Percentiles rank a stretch among this genome's conserved stretches.
phyloP scores from a whole-genome alignment of 2,329 filamentous ascomycete genomes.

The Amphichorda felina region DNA sequence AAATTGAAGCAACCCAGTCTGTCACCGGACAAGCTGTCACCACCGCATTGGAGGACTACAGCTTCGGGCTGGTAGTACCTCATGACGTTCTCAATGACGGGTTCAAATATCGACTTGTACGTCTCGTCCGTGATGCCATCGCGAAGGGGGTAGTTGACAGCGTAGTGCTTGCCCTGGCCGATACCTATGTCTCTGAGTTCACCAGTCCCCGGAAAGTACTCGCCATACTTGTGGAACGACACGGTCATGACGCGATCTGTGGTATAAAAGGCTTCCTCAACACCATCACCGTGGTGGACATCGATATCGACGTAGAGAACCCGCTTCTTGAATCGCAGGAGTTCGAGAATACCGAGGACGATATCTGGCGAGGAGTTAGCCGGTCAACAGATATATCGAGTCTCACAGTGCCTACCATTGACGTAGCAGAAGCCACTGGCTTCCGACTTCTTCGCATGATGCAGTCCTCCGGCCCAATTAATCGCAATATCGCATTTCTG shows the following conservation, averaged over 20 bases:
- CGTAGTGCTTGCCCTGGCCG: conserved; percentile 79
- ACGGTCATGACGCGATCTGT: conserved; percentile 89
- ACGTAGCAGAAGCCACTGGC: conserved; percentile 98
- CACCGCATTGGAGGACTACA: conserved; percentile 91
- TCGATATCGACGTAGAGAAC: conserved; percentile 98
- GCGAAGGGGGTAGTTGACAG: conserved; percentile 82
- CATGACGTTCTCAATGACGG: conserved; percentile 79
- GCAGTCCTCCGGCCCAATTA: conserved; percentile 95
- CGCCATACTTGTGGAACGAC: conserved; percentile 93
- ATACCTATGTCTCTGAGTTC: conserved; percentile 78
- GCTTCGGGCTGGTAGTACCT: conserved; percentile 80
- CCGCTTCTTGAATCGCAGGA: conserved; percentile 80
- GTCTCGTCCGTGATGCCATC: conserved; percentile 85
- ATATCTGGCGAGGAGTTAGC: conserved; percentile 51
- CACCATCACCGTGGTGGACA: conserved; percentile 86
- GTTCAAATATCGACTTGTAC: conserved; percentile 85
- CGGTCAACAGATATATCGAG: background rate
- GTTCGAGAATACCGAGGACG: conserved; percentile 85
- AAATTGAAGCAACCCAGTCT: conserved; percentile 94
- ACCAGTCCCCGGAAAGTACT: conserved; percentile 89
- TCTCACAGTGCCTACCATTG: conserved; percentile 52
- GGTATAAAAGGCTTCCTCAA: conserved; percentile 88
- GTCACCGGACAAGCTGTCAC: conserved; percentile 89
- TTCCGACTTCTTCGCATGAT: conserved; percentile 95
- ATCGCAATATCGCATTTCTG: conserved; percentile 93